Evolutionary conservation across 768 basidiomycete genomes (phyloP), one percentile per base, ranked within the genome.

Genomic region (Auricularia heimuer): DNA sequence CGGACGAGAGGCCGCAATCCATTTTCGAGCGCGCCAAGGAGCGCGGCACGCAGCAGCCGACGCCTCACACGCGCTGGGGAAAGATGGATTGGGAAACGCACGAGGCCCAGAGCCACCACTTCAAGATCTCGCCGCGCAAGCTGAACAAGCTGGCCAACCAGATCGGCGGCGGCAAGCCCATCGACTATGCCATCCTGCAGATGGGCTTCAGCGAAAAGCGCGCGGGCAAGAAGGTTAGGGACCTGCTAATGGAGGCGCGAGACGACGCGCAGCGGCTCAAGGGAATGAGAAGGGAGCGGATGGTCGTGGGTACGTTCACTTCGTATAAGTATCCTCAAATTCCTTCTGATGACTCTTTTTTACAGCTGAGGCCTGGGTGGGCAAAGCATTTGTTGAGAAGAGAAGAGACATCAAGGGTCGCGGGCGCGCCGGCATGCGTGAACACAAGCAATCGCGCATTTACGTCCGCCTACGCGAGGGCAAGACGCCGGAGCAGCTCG

Each of bases 171-270:
- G 90, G 92, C 21, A 89, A 93, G 70, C 94, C 95, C 18, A 88
- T 98, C 66, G 95, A 98, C 77, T 85, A 88, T 69, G 96, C 96
- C 42, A 96, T 99, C 73, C 79, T 98, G 65, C 96, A 99, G 71
- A 95, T 98, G 92, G 84, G 90, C 73, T 98, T 97, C 75, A 92
- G 90, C 68, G 89, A 95, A 75, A 99, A 99, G 77, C 83, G 92
- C 29, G 92, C 90, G 14, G 88, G 92, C 68, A 82, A 79, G 60
- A 86, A 92, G 66, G 85, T 99, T 65, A 87, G 92, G 82, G 90
- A 88, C 69, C 93, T 93, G 84, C 82, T 98, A 56, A 85, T 85
- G 12, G 84, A 90, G 1, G 94, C 94, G 2, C 89, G 90, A 71
- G 85, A 94, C 72, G 90, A 95, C 70, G 96, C 95, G 0, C 77